Base-by-base conservation (phyloP, 352 stramenopile species). In the Phytopythium sindhum region DNA sequence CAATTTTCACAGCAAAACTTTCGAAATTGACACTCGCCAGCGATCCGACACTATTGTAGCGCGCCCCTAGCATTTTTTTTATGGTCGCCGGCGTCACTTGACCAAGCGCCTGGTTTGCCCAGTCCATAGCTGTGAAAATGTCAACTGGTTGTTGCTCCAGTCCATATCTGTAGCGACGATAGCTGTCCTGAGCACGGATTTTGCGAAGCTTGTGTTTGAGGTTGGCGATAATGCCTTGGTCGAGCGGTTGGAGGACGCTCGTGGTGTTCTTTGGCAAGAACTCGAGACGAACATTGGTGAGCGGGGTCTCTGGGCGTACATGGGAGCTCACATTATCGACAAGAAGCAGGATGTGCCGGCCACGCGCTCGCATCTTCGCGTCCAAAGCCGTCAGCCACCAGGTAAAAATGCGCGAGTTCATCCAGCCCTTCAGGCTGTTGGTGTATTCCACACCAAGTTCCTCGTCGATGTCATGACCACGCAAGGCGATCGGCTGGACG, bases 241-340 rank as follows among this genome's bases (percentile, higher is more conserved):
- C 55, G 11, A 61, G 37, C 4, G 55, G 37, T 26, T 61, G 55
- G 2, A 53, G 2, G n/a, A 31, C 9, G 15, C 37, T 52, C 21
- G 55, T 61, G 9, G 55, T 61, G 42, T 62, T 55, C 41, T 55
- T 54, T 7, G 42, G 57, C 17, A 62, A 42, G 33, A 45, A 37
- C 17, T 55, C 39, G 10, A 54, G 57, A 6, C 57, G 23, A 2
- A 62, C 41, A 19, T 62, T 53, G 9, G 37, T 54, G 6, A 62
- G 37, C 26, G 11, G 19, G 4, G 24, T 23, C 17, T 24, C 50
- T 24, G 50, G 28, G 3, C 17, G 41, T 12, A 50, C 37, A 14
- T 60, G 54, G 4, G 54, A 50, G 19, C 33, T 35, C 7, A 60
- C 54, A 33, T 61, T 61, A 41, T 53, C 56, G 0, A 61, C 56